A percentile compares a stretch with the other conserved stretches of the same genome.
These are phyloP conservation scores for Globisporangium nodosum DNA, from an alignment of 352 stramenopile genomes.

Conservation along the genomic window DNA sequence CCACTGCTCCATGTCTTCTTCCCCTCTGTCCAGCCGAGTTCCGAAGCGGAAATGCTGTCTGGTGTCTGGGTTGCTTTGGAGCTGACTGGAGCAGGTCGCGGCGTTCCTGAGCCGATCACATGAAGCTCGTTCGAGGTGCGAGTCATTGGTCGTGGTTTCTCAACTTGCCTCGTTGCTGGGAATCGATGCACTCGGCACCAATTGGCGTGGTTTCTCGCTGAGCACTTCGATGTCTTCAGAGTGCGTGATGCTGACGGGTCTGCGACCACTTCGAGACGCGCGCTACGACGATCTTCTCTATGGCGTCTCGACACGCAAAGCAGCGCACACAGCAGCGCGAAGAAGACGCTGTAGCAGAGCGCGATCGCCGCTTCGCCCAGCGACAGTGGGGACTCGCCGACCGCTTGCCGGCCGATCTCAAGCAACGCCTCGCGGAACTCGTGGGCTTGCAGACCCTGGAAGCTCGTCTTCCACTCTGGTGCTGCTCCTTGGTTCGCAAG, in stretches of 20 bases:
- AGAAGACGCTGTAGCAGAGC: constrained; percentile 3
- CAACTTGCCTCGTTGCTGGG: background rate
- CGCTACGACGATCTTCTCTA: background rate
- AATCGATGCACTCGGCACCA: background rate
- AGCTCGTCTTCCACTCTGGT: background rate
- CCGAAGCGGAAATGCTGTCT: background rate
- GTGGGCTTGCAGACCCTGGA: constrained; percentile 6
- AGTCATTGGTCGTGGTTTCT: background rate
- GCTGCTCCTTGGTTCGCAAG: too few relatives aligned
- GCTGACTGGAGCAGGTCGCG: background rate
- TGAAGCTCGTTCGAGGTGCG: background rate
- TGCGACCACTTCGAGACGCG: background rate
- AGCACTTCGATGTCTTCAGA: background rate
- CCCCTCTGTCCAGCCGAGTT: background rate
- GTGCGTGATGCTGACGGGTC: background rate
- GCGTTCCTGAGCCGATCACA: background rate
- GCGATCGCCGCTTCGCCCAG: background rate
- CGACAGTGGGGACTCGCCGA: constrained; percentile 2
- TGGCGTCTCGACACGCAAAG: background rate
- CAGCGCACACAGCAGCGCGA: background rate
- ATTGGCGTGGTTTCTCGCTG: background rate
- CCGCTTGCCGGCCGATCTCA: background rate
- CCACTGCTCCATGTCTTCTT: background rate
- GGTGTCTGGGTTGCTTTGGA: background rate
- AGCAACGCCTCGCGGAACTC: constrained; percentile 3